Evolutionary conservation across 1,139 yeast genomes (phyloP), one percentile per base, ranked within the genome.

Genomic region (Zygoascus sp.): DNA sequence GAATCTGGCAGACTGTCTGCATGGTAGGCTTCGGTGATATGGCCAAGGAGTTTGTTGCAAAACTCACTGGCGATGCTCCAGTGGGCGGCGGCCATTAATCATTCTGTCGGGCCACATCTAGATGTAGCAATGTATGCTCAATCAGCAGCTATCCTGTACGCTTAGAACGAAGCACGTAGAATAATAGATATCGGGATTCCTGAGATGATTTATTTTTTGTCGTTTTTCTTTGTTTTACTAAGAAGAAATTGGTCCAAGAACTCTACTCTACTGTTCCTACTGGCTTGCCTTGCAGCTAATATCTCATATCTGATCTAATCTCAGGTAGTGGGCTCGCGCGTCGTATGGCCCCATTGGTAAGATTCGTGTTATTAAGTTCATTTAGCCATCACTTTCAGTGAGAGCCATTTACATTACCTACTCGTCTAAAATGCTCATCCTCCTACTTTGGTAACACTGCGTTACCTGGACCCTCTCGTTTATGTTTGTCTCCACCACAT

Each of bases 1-100:
- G 97, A 56, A 85, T 92, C 53, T 92, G 97, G 97, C 98, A 92
- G 74, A 92, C 98, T 2, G 88, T 92, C 42, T 92, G 95, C 68
- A 92, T 92, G 97, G 97, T 92, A 51, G 97, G 96, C n/a, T 81
- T 92, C 57, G 98, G 97, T 63, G 98, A 92, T 65, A 86, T 89
- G 68, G 87, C 87, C 37, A 81, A 78, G 64, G 86, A 80, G 47
- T 72, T 74, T 48, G 81, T 81, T 42, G 83, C 75, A 23, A 73
- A 68, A 51, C 46, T 80, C 52, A 79, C 84, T 4, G 83, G 82
- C 47, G 79, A 78, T 55, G 63, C 58, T 38, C 80, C 80, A 37
- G 70, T 61, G 38, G 79, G 74, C 13, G 71, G 69, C 53, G 76
- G 74, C 53, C 72, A 59, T 44, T 50, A 46, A 30, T 11, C 2